phyloP scores from a whole-genome alignment of 495 filamentous ascomycete species.

The Tuber aestivum region DNA sequence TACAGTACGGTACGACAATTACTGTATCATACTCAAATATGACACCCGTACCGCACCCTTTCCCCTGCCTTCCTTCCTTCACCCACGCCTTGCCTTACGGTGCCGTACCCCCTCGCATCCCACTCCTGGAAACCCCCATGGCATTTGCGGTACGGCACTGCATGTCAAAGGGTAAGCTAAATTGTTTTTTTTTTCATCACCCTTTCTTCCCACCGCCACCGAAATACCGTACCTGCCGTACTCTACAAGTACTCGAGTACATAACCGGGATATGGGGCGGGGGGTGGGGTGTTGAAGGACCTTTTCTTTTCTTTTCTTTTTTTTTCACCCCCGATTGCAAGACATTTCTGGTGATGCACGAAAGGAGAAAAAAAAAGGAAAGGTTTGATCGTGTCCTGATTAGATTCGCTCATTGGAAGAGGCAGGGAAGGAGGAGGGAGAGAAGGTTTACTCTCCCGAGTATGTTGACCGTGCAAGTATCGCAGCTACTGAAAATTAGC shows the following conservation, averaged over 20 bases:
- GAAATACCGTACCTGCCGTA: neutral
- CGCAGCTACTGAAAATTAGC: too few relatives aligned
- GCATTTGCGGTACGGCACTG: neutral
- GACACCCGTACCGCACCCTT: neutral
- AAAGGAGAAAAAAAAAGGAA: neutral
- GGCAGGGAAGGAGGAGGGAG: too few relatives aligned
- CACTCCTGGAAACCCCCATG: neutral
- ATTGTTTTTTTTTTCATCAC: neutral
- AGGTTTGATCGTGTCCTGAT: neutral
- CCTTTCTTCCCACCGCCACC: neutral
- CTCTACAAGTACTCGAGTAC: too few relatives aligned
- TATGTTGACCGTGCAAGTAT: neutral
- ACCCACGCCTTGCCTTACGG: neutral
- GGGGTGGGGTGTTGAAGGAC: neutral
- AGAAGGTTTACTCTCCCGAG: neutral
- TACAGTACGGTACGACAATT: neutral
- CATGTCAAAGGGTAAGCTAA: neutral
- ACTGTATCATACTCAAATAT: neutral
- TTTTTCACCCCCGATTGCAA: too few relatives aligned
- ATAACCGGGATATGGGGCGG: neutral
- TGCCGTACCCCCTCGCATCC: neutral
- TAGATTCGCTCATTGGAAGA: neutral
- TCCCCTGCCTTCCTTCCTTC: neutral
- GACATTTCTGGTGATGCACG: conserved; percentile 3
- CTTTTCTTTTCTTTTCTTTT: neutral